A percentile compares a stretch with the other conserved stretches of the same genome.
phyloP scores from a whole-genome alignment of 345 rosid genomes.

The Citrus sp. region DNA sequence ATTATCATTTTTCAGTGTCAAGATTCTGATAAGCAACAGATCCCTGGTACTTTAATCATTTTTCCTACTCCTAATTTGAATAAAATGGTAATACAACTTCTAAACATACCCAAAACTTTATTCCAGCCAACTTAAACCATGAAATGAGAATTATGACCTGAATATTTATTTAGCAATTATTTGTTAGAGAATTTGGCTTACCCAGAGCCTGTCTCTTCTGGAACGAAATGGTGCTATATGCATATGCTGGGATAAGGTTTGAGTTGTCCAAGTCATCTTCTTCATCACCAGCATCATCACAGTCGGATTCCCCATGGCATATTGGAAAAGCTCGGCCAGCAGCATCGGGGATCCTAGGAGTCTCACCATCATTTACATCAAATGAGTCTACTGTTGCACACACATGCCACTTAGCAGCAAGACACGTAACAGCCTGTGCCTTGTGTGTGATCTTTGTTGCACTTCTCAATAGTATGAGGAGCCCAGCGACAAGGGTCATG shows the following conservation, averaged over 20 bases:
- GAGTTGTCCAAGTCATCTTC: slow-evolving; percentile 85
- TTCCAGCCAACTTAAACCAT: neutral
- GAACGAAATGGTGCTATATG: slow-evolving; percentile 73
- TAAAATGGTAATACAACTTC: neutral
- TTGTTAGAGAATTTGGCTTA: slow-evolving; percentile 14
- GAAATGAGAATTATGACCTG: neutral
- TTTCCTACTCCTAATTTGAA: neutral
- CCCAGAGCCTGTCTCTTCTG: slow-evolving; percentile 95
- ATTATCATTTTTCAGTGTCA: neutral
- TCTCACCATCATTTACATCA: slow-evolving; percentile 61
- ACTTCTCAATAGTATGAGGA: slow-evolving; percentile 66
- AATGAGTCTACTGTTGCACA: slow-evolving; percentile 78
- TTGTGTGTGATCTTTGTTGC: slow-evolving; percentile 96
- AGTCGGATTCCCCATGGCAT: slow-evolving; percentile 35
- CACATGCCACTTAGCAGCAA: slow-evolving; percentile 93
- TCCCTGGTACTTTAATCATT: neutral
- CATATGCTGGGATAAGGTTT: slow-evolving; percentile 60
- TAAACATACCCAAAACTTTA: neutral
- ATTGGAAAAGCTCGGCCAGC: slow-evolving; percentile 18
- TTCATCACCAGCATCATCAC: slow-evolving; percentile 62
- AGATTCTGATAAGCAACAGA: neutral
- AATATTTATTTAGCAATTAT: neutral
- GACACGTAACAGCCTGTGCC: slow-evolving; percentile 78
- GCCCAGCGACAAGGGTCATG: slow-evolving; percentile 58
- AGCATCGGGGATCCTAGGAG: slow-evolving; percentile 38